Evolutionary conservation across 2,329 filamentous ascomycete genomes (phyloP), one percentile per base, ranked within the genome.

Genomic region (Scolecobasidium constrictum): DNA sequence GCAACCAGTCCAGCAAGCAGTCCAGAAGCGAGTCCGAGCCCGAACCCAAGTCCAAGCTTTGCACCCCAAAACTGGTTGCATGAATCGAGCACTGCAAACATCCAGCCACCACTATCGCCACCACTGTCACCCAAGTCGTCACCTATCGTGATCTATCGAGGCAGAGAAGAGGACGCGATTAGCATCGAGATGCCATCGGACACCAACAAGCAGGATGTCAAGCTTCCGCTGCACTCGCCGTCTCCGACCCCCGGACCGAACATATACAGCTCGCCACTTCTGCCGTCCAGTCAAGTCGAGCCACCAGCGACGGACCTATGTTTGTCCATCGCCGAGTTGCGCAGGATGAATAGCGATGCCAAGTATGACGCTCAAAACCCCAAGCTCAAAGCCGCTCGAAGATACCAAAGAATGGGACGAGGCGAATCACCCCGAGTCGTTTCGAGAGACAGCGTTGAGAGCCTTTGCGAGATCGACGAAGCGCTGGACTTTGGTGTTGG

Each of bases 271-370:
- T 9, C 9, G 35, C 17, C 35, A 11, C 35, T 18, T 11, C 9
- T 9, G 12, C 35, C 9, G 17, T 37, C 35, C 9, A 12, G 35
- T 16, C 35, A 9, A 37, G 9, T 9, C 35, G 17, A 18, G 9
- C 11, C 35, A 18, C 35, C 35, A 9, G 35, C 35, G 17, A 18
- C 9, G 17, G 9, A 9, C 11, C 11, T 37, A 11, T 16, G 35
- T 9, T 12, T 16, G 9, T 17, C 16, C 17, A 16, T 17, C 9
- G 16, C 35, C 11, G 9, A 18, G 12, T 17, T 37, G 9, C 35
- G 17, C 9, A 12, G 35, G 17, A 37, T 37, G 35, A 37, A 37
- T 18, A 37, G 17, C 35, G 35, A 37, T 9, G 35, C 35, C 9
- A 11, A 18, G 35, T 16, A 16, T 9, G 35, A 37, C 9, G 9